These are phyloP conservation scores for Pseudogymnoascus sp. DNA, from an alignment of 2,329 filamentous ascomycete species.

Conservation along the genomic window DNA sequence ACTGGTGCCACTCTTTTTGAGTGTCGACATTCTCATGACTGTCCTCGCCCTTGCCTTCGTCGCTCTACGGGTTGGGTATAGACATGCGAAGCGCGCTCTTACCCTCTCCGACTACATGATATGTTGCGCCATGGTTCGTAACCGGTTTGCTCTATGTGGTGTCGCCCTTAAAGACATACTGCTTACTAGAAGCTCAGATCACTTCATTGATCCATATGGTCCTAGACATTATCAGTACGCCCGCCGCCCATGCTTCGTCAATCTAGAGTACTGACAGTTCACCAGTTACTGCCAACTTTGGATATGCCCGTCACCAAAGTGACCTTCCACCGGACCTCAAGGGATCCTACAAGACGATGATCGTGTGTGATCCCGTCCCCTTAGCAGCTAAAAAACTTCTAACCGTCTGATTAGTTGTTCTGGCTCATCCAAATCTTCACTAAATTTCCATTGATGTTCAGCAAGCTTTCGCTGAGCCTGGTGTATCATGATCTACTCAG, in stretches of 20 bases:
- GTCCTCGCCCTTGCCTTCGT: not conserved
- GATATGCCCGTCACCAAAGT: not conserved
- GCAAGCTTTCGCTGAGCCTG: slow-evolving; percentile 12
- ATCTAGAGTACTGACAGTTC: not conserved
- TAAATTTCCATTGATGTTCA: slow-evolving; percentile 11
- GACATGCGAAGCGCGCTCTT: not conserved
- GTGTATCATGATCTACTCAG: slow-evolving; percentile 11
- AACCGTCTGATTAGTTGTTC: slow-evolving; percentile 4
- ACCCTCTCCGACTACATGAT: slow-evolving; percentile 1
- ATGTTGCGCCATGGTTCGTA: slow-evolving; percentile 5
- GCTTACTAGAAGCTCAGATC: not conserved
- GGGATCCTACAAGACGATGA: slow-evolving; percentile 3
- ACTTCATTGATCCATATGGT: not conserved
- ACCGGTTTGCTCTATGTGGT: not conserved
- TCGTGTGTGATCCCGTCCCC: not conserved
- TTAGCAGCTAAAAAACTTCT: not conserved
- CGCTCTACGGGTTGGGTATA: not conserved
- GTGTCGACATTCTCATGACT: not conserved
- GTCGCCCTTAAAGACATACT: not conserved
- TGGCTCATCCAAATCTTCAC: slow-evolving; percentile 15
- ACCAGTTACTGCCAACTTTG: not conserved
- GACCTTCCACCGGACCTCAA: not conserved
- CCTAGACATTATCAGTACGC: not conserved
- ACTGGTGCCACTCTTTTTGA: not conserved
- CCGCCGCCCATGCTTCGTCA: not conserved